Conservation (phyloP, 2,329 filamentous ascomycete genomes). For the Cladophialophora yegresii region DNA sequence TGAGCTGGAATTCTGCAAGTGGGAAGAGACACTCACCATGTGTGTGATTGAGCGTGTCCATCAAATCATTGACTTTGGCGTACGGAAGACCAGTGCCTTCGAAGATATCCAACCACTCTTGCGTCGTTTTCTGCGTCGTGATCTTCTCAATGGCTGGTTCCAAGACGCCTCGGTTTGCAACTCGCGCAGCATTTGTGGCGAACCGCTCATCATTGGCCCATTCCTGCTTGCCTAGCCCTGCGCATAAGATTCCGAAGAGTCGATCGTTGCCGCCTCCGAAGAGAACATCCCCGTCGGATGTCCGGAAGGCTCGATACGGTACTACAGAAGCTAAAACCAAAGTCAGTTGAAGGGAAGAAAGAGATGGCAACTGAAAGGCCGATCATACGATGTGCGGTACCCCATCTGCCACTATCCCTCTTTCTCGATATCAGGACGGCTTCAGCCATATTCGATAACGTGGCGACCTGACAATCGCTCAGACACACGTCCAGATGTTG, state of each 20-base stretch:
- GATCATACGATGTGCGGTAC: neutral
- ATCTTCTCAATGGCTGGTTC: neutral
- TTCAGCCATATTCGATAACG: constrained; percentile 90
- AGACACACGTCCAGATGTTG: constrained; percentile 91
- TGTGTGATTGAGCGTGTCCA: neutral
- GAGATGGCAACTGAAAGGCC: neutral
- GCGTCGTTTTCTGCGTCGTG: neutral
- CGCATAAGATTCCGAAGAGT: neutral
- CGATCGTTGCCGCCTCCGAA: neutral
- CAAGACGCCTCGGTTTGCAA: neutral
- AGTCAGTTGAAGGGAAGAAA: neutral
- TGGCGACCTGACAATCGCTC: constrained; percentile 93
- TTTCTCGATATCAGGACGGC: constrained; percentile 75
- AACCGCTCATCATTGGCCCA: neutral
- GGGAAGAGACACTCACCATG: neutral
- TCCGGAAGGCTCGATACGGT: neutral
- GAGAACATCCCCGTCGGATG: neutral
- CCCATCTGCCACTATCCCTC: neutral
- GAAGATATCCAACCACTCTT: neutral
- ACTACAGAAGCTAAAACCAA: neutral
- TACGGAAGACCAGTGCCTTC: neutral
- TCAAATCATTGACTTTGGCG: neutral
- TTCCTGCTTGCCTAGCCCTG: neutral
- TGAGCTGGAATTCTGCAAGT: neutral
- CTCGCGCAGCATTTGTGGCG: neutral